Base-by-base conservation (phyloP, 208 protist genomes). In the Pavlovales sp. region DNA sequence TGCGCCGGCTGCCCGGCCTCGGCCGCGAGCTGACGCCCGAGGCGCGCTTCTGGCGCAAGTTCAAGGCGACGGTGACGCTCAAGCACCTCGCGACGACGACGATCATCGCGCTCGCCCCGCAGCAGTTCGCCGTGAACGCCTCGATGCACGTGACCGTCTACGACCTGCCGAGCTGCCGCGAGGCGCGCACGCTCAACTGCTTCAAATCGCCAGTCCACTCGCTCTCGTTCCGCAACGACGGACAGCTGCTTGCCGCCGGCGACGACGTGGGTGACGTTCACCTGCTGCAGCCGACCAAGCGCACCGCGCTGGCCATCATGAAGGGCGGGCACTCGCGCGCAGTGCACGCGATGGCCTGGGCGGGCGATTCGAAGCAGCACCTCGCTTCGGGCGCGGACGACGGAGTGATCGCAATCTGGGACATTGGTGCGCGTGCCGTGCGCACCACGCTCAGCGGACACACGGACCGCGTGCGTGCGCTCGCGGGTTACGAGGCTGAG, bases 101-200 rank as follows among this genome's bases (percentile, higher is more conserved):
- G n/a, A 5, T 8, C 30, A 42, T 84, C 79, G 42, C 18, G 10
- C 38, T 84, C 79, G 40, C 79, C 14, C 79, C 79, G 40, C 42
- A 71, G 42, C 36, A 84, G 18, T 84, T 84, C 41, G n/a, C n/a
- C 79, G 39, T 67, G 11, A 42, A 28, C 32, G 30, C 32, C 20
- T 84, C 79, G 79, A 7, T 67, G 42, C 81, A 85, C 41, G 57
- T 85, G 39, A 28, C n/a, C 37, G 18, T 85, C 46, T 85, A 71
- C 81, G 66, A 46, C 14, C 18, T 37, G n/a, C 46, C 30, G 36
- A 40, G 20, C 34, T 34, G 36, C 57, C 34, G 14, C 32, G 81
- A 71, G 81, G 66, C 32, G 41, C 81, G 81, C 81, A 76, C 81
- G 47, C 81, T 85, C 47, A 76, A 46, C 28, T 46, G 81, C 37